A percentile compares a stretch with the other conserved stretches of the same genome.
phyloP scores from a whole-genome alignment of 2,329 filamentous ascomycete genomes.

The Cyphellophora europaea region DNA sequence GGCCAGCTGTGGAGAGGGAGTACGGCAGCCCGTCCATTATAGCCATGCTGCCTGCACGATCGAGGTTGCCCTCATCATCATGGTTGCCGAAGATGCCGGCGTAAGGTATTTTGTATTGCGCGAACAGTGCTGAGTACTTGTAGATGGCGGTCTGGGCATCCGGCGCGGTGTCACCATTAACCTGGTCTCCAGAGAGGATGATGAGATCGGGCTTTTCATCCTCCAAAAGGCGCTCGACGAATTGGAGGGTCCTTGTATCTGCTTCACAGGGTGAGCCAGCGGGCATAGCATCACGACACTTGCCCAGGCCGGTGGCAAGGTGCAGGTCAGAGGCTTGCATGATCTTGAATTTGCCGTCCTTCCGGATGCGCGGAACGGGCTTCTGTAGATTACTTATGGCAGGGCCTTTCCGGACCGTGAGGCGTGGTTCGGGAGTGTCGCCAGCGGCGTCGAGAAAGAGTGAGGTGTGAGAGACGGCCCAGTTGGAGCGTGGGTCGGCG shows the following conservation, averaged over 20 bases:
- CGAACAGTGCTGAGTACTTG: slow-evolving; percentile 79
- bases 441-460: slow-evolving; percentile 59
- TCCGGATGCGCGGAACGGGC: slow-evolving; percentile 66
- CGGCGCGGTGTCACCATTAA: slow-evolving; percentile 86
- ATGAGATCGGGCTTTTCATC: slow-evolving; percentile 92
- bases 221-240: slow-evolving; percentile 72
- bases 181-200: slow-evolving; percentile 84
- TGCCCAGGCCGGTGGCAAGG: slow-evolving; percentile 77
- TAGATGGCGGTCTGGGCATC: slow-evolving; percentile 90
- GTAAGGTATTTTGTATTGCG: slow-evolving; percentile 82
- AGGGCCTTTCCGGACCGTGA: slow-evolving; percentile 67
- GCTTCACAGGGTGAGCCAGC: slow-evolving; percentile 73
- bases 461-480: slow-evolving; percentile 67
- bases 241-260: slow-evolving; percentile 83
- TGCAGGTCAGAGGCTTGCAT: slow-evolving; percentile 94
- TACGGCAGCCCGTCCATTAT: slow-evolving; percentile 81
- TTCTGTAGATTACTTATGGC: slow-evolving; percentile 54
- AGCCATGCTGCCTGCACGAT: slow-evolving; percentile 70
- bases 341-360: slow-evolving; percentile 94
- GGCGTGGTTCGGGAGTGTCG: slow-evolving; percentile 57
- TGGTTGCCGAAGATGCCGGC: slow-evolving; percentile 95
- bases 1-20: slow-evolving; percentile 76
- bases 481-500: slow-evolving; percentile 77
- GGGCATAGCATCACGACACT: slow-evolving; percentile 79
- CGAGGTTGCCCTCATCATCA: slow-evolving; percentile 80